A percentile compares a stretch with the other conserved stretches of the same genome.
Conservation (phyloP, 495 filamentous ascomycete genomes). For the Penicillium diatomitis region DNA sequence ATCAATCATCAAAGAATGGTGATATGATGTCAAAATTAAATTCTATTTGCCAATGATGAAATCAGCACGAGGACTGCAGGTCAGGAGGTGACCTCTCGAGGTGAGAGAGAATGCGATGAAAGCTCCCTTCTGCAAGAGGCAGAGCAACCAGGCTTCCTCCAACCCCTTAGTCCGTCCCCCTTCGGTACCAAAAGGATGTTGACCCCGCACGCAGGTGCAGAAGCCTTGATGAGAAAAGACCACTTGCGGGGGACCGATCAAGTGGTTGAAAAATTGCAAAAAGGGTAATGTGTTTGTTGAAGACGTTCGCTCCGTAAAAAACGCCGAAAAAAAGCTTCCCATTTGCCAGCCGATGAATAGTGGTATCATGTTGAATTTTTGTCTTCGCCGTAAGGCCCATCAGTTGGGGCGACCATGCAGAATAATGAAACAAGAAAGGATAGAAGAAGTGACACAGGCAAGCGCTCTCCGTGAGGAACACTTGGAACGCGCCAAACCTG, state of each 20-base stretch:
- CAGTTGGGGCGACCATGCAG: constrained; percentile 33
- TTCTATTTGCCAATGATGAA: constrained; percentile 39
- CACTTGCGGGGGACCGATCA: constrained; percentile 5
- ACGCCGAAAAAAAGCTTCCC: constrained; percentile 34
- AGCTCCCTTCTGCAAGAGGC: background rate
- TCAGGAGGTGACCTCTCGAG: background rate
- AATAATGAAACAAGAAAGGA: constrained; percentile 31
- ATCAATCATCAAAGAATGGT: background rate
- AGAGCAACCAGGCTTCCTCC: constrained; percentile 4
- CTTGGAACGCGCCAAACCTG: constrained; percentile 9
- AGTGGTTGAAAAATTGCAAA: background rate
- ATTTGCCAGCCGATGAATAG: constrained; percentile 40
- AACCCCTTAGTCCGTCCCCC: constrained; percentile 4
- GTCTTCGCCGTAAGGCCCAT: constrained; percentile 37
- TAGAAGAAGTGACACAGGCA: constrained; percentile 17
- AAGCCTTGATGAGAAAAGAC: background rate
- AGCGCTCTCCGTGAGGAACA: constrained; percentile 2
- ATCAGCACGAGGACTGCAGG: constrained; percentile 32
- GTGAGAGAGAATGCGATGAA: background rate
- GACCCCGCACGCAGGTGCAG: background rate
- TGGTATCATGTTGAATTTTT: constrained; percentile 51
- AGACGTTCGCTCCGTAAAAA: constrained; percentile 37
- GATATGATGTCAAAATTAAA: constrained; percentile 22
- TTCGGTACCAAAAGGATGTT: background rate
- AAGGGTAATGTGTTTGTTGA: constrained; percentile 29